Evolutionary conservation across 2,329 filamentous ascomycete species (phyloP).

Genomic region (Nemania diffusa): DNA sequence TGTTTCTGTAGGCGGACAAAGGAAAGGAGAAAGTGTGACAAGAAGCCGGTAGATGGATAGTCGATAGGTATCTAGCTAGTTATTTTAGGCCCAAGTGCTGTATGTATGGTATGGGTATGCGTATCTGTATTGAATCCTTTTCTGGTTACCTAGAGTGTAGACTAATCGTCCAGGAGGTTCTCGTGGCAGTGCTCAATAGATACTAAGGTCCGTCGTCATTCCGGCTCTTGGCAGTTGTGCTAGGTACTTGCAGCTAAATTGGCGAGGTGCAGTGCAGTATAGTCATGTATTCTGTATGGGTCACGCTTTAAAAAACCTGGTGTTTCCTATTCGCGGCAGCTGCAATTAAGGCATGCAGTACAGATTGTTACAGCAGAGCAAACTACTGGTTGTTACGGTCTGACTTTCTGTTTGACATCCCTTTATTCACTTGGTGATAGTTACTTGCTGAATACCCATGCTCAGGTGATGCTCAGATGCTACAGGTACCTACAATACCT

Average conservation of each 20-base stretch:
- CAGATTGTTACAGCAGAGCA: background rate
- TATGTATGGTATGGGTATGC: background rate
- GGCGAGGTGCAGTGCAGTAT: background rate
- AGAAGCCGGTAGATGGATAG: background rate
- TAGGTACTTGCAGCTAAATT: background rate
- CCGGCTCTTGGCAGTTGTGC: constrained; percentile 33
- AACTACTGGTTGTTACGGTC: background rate
- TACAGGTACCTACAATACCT: background rate
- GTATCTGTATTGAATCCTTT: background rate
- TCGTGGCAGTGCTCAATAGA: constrained; percentile 39
- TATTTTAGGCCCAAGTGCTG: constrained; percentile 6
- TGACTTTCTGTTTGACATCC: background rate
- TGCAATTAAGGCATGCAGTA: background rate
- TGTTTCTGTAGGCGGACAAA: background rate
- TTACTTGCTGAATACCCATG: background rate
- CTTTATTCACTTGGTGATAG: background rate
- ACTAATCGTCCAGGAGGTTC: constrained; percentile 28
- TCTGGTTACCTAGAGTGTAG: background rate
- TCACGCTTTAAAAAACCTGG: background rate
- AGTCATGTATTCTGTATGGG: background rate
- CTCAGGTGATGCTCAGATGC: too few relatives aligned
- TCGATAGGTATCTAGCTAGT: background rate
- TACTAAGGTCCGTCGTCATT: constrained; percentile 30
- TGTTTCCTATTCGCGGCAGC: background rate
- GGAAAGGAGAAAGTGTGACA: background rate